Percentiles rank a stretch among this genome's conserved stretches.
Conservation (phyloP, 73 alveolate species). For the Diophrys sp. region DNA sequence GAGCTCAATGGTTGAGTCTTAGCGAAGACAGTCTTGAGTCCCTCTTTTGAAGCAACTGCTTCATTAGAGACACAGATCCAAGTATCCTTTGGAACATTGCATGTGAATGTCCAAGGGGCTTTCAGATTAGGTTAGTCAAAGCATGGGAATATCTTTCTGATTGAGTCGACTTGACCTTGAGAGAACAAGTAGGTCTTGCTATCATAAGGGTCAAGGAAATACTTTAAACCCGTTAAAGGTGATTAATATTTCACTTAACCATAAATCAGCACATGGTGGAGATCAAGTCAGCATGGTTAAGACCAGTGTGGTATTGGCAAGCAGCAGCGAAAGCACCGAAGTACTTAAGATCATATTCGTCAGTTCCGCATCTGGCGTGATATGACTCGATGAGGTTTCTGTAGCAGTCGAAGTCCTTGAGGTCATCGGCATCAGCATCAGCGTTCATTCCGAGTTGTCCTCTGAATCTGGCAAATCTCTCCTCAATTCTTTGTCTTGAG, state of each 20-base stretch:
- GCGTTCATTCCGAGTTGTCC: constrained; percentile 3
- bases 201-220: constrained; percentile 87
- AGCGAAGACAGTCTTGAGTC: background rate
- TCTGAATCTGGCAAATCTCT: constrained; percentile 40
- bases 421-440: background rate
- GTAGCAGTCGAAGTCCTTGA: constrained; percentile 52
- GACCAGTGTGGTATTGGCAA: constrained; percentile 34
- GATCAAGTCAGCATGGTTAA: background rate
- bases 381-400: constrained; percentile 20
- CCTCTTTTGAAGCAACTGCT: background rate
- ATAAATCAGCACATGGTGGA: background rate
- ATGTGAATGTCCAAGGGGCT: constrained; percentile 79
- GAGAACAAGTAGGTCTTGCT: constrained; percentile 85
- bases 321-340: constrained; percentile 31
- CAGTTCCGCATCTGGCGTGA: constrained; percentile 40
- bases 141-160: constrained; percentile 96
- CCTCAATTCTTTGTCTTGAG: constrained; percentile 43
- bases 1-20: constrained; percentile 71
- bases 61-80: constrained; percentile 70
- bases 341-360: constrained; percentile 56
- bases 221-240: constrained; percentile 92
- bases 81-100: constrained; percentile 89
- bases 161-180: constrained; percentile 88
- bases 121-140: constrained; percentile 98
- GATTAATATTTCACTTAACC: too few species aligned